A percentile compares a stretch with the other conserved stretches of the same genome.
Evolutionary conservation across 2,329 filamentous ascomycete genomes (phyloP).

Genomic region (Chrysoporthe cubensis): DNA sequence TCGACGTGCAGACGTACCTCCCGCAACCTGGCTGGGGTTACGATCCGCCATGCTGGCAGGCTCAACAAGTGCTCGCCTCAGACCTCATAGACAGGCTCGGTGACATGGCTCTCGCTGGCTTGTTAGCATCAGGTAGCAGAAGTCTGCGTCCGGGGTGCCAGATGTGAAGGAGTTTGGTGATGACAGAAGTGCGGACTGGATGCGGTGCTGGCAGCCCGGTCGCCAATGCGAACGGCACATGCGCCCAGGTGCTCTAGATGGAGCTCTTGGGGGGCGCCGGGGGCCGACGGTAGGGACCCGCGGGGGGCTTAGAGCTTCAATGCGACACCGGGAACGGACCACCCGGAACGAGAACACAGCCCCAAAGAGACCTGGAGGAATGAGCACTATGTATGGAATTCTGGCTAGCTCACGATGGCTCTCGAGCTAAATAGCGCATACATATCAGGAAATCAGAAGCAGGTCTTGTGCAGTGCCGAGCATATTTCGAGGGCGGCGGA

Average conservation of each 20-base stretch:
- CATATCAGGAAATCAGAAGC: too few species aligned
- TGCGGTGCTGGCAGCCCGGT: not conserved
- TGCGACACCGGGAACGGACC: not conserved
- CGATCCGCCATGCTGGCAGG: constrained; percentile 18
- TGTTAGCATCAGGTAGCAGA: not conserved
- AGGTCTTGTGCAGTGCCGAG: too few species aligned
- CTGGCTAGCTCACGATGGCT: too few species aligned
- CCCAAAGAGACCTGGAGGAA: too few species aligned
- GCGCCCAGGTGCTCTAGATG: not conserved
- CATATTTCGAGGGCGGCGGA: too few species aligned
- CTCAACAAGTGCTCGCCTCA: not conserved
- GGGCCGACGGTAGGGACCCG: not conserved
- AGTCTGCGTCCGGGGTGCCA: not conserved
- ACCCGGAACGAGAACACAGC: not conserved
- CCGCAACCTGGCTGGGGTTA: constrained; percentile 15
- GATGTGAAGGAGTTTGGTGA: not conserved
- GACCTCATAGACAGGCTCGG: not conserved
- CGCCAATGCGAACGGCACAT: not conserved
- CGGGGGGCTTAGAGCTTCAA: not conserved
- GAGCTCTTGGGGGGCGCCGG: not conserved
- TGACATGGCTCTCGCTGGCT: not conserved
- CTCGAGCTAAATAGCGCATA: too few species aligned
- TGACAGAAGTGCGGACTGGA: not conserved
- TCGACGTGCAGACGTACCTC: constrained; percentile 10
- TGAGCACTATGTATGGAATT: too few species aligned